Percentiles rank a stretch among this genome's conserved stretches.
phyloP scores from a whole-genome alignment of 2,329 filamentous ascomycete species.

The Coleophoma eucalyptorum region DNA sequence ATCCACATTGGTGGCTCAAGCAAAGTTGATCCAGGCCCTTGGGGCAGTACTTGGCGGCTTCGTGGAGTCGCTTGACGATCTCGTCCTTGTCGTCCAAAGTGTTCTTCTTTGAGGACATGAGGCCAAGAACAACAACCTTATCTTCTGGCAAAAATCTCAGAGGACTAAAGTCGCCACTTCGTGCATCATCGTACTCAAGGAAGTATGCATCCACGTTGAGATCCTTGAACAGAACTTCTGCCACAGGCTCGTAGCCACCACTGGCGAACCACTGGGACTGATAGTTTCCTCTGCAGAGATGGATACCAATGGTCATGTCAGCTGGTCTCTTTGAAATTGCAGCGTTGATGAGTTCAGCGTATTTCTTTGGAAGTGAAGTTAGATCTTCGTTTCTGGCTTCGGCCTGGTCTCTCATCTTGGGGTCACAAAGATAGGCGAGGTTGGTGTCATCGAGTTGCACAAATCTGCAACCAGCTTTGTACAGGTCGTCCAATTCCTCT shows the following conservation, averaged over 20 bases:
- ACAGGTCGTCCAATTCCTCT: constrained; percentile 45
- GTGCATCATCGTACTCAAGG: constrained; percentile 63
- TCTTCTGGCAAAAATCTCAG: constrained; percentile 54
- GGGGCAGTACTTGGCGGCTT: constrained; percentile 64
- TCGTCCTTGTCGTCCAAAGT: constrained; percentile 59
- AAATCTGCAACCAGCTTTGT: constrained; percentile 45
- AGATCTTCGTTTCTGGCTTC: constrained; percentile 60
- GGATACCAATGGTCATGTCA: constrained; percentile 73
- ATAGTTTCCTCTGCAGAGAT: constrained; percentile 68
- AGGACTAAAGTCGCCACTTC: constrained; percentile 61
- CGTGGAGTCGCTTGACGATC: constrained; percentile 52
- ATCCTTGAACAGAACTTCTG: constrained; percentile 59
- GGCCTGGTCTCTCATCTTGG: constrained; percentile 67
- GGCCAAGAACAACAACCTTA: constrained; percentile 60
- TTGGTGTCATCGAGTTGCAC: constrained; percentile 52
- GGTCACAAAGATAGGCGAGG: constrained; percentile 67
- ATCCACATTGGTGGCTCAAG: constrained; percentile 68
- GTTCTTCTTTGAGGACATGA: constrained; percentile 59
- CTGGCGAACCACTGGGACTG: constrained; percentile 61
- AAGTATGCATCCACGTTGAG: constrained; percentile 64
- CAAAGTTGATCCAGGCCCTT: constrained; percentile 64
- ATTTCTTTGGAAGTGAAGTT: constrained; percentile 51
- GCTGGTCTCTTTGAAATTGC: constrained; percentile 56
- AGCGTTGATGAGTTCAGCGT: constrained; percentile 73
- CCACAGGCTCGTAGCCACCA: constrained; percentile 63